A percentile compares a stretch with the other conserved stretches of the same genome.
Evolutionary conservation across 148 eudicot species (phyloP).

Genomic region (Silene conica): DNA sequence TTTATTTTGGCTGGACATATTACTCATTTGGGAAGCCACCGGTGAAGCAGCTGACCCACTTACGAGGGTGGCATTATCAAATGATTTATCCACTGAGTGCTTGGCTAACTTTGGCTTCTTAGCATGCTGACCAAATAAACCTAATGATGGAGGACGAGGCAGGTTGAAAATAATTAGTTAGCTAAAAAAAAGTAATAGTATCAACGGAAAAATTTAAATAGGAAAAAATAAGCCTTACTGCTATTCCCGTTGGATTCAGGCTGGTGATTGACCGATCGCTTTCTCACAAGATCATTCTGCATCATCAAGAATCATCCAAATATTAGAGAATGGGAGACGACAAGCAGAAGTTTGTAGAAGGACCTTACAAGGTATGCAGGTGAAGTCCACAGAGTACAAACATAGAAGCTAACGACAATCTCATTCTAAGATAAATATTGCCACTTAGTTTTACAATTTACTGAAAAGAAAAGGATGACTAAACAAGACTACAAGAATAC

Average conservation of each 20-base stretch:
- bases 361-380: neutral
- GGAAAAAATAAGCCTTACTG: slow-evolving; percentile 38
- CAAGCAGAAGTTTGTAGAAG: neutral
- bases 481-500: slow-evolving; percentile 1
- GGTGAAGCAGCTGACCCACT: slow-evolving; percentile 74
- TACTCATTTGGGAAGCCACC: slow-evolving; percentile 81
- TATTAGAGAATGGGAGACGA: neutral
- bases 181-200: neutral
- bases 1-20: slow-evolving; percentile 77
- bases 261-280: slow-evolving; percentile 58
- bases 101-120: slow-evolving; percentile 66
- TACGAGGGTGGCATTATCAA: slow-evolving; percentile 49
- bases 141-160: slow-evolving; percentile 25
- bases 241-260: slow-evolving; percentile 62
- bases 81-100: slow-evolving; percentile 59
- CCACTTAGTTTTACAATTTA: neutral
- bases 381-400: neutral
- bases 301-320: slow-evolving; percentile 14
- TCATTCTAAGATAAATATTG: slow-evolving; percentile 1
- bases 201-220: neutral
- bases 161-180: slow-evolving; percentile 4
- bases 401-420: slow-evolving; percentile 1
- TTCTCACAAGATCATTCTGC: slow-evolving; percentile 69
- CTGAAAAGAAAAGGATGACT: neutral
- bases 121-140: slow-evolving; percentile 56